A percentile compares a stretch with the other conserved stretches of the same genome.
Conservation (phyloP, 73 alveolate species). For the Effrenium voratum region DNA sequence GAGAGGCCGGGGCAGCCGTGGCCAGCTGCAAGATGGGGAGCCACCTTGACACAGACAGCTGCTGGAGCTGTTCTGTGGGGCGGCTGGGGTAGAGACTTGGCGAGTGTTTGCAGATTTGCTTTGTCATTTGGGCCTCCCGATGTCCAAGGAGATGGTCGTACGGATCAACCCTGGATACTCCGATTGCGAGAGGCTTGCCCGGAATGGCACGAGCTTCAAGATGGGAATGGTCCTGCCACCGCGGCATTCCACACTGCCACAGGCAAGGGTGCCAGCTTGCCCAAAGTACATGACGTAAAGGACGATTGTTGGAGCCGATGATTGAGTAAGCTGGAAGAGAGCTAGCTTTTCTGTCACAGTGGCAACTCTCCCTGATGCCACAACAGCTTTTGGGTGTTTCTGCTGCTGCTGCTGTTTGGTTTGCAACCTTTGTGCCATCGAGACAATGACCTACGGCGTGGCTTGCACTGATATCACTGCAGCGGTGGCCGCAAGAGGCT, state of each 20-base stretch:
- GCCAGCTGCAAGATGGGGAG: conserved; percentile 79
- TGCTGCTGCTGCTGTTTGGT: no score
- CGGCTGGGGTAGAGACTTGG: conserved; percentile 65
- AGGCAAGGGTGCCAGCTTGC: no score
- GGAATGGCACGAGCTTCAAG: conserved; percentile 29
- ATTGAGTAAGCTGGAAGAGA: no score
- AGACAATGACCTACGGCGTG: no score
- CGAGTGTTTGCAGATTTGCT: background rate
- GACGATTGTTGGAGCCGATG: no score
- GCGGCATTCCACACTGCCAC: conserved; percentile 77
- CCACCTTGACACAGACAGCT: conserved; percentile 46
- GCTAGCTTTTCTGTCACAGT: no score
- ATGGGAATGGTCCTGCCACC: conserved; percentile 30
- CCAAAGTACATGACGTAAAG: no score
- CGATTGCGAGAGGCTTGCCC: conserved; percentile 56
- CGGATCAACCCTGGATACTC: conserved; percentile 40
- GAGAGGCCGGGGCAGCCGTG: conserved; percentile 40
- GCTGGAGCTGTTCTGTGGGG: conserved; percentile 73
- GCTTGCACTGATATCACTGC: no score
- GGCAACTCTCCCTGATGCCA: no score
- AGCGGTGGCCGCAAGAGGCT: no score
- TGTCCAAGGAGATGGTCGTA: background rate
- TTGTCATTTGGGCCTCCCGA: background rate
- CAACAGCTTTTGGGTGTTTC: no score
- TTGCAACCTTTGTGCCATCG: no score